Percentiles rank a stretch among this genome's conserved stretches.
Conservation (phyloP, 371 early-diverging fungal species). For the Saksenaea oblongispora region DNA sequence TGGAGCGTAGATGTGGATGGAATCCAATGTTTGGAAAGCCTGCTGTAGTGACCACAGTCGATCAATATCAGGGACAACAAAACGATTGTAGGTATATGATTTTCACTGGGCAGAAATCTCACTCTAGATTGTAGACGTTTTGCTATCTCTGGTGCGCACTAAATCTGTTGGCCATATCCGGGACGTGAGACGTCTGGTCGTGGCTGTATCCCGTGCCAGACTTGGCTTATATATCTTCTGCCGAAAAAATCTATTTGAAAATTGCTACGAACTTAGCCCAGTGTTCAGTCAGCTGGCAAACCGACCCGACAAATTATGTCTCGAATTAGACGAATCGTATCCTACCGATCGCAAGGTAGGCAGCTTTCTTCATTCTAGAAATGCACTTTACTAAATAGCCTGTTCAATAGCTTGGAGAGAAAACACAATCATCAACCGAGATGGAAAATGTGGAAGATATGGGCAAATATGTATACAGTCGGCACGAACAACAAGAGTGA, state of each 20-base stretch:
- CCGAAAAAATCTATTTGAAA: constrained; percentile 67
- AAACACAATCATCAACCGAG: constrained; percentile 32
- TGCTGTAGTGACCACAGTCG: constrained; percentile 81
- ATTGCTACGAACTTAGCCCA: constrained; percentile 76
- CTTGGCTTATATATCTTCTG: constrained; percentile 94
- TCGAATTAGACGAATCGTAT: constrained; percentile 64
- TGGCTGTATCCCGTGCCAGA: constrained; percentile 90
- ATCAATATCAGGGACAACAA: constrained; percentile 95
- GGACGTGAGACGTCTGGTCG: constrained; percentile 86
- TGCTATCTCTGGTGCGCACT: constrained; percentile 94
- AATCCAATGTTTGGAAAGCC: constrained; percentile 79
- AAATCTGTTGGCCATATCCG: constrained; percentile 87
- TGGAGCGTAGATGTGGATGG: constrained; percentile 83
- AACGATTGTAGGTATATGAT: constrained; percentile 71
- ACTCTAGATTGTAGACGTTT: constrained; percentile 56
- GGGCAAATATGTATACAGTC: constrained; percentile 70
- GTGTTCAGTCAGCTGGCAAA: constrained; percentile 57
- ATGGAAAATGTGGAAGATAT: constrained; percentile 59
- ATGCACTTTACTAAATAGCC: neutral
- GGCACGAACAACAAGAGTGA: constrained; percentile 80
- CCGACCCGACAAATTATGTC: constrained; percentile 54
- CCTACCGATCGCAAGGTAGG: constrained; percentile 35
- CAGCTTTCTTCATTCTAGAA: neutral
- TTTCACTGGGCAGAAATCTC: neutral
- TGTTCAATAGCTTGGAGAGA: constrained; percentile 22